A percentile compares a stretch with the other conserved stretches of the same genome.
These are phyloP conservation scores for Sclerospora graminicola DNA, from an alignment of 352 stramenopile species.

Conservation along the genomic window DNA sequence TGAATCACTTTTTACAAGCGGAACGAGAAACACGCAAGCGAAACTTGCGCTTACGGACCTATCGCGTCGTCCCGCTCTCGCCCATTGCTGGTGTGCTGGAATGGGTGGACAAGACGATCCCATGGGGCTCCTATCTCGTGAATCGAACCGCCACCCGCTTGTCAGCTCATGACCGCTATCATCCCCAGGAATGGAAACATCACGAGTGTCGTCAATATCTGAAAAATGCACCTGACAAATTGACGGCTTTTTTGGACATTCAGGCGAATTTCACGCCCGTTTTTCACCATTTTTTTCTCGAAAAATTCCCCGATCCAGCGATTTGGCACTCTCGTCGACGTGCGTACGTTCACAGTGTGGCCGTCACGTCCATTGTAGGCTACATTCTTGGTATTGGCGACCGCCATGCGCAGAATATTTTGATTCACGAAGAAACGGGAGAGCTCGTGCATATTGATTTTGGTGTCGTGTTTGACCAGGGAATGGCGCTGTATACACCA, in stretches of 20 bases:
- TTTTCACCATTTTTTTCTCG: conserved; percentile 97
- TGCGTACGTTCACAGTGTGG: conserved; percentile 92
- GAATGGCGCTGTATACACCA: conserved; percentile 88
- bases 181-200: conserved; percentile 91
- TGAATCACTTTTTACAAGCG: conserved; percentile 83
- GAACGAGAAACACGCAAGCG: conserved; percentile 48
- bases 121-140: conserved; percentile 90
- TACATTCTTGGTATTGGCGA: conserved; percentile 97
- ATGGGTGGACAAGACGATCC: conserved; percentile 95
- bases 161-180: conserved; percentile 91
- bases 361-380: conserved; percentile 96
- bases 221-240: conserved; percentile 68
- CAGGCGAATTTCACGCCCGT: conserved; percentile 93
- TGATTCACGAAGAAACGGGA: conserved; percentile 94
- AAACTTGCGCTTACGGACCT: conserved; percentile 90
- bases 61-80: conserved; percentile 89
- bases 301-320: conserved; percentile 91
- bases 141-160: conserved; percentile 32
- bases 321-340: conserved; percentile 91
- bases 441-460: conserved; percentile 99
- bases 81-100: conserved; percentile 94
- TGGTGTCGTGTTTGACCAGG: conserved; percentile 99
- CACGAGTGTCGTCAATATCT: conserved; percentile 65
- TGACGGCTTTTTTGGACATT: conserved; percentile 84
- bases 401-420: conserved; percentile 97